These are phyloP conservation scores for Monascus ruber DNA, from an alignment of 2,329 filamentous ascomycete genomes.

Conservation along the genomic window DNA sequence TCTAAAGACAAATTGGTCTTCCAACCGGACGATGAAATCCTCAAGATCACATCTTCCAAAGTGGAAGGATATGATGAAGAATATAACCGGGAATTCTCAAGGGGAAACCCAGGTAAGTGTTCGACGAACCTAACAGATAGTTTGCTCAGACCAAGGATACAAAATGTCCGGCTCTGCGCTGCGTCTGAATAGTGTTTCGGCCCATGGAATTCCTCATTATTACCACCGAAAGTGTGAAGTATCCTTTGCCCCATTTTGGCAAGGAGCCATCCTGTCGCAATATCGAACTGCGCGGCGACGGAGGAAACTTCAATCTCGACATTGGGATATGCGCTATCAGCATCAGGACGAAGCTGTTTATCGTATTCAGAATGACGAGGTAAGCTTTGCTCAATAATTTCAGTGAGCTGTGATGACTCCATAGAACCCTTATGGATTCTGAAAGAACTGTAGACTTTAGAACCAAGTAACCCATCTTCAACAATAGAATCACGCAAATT, in stretches of 20 bases:
- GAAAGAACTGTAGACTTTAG: slow-evolving; percentile 11
- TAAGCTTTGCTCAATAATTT: slow-evolving; percentile 2
- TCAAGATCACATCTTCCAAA: slow-evolving; percentile 23
- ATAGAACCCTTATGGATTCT: slow-evolving; percentile 9
- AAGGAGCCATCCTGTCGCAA: slow-evolving; percentile 31
- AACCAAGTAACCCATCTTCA: slow-evolving; percentile 15
- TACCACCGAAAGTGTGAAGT: slow-evolving; percentile 8
- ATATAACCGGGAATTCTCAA: slow-evolving; percentile 4
- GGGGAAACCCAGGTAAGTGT: slow-evolving; percentile 20
- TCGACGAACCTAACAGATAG: slow-evolving; percentile 28
- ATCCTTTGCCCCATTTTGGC: slow-evolving; percentile 25
- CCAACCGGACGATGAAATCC: slow-evolving; percentile 15
- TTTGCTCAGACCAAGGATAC: slow-evolving; percentile 17
- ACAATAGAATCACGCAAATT: slow-evolving; percentile 11
- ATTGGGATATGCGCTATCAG: slow-evolving; percentile 3
- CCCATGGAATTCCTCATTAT: slow-evolving; percentile 4
- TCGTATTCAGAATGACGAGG: slow-evolving; percentile 2
- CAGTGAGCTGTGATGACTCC: slow-evolving; percentile 7
- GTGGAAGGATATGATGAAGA: slow-evolving; percentile 10
- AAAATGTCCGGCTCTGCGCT: slow-evolving; percentile 3
- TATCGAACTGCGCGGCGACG: slow-evolving; percentile 24
- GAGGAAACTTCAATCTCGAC: slow-evolving; percentile 23
- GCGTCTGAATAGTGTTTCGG: slow-evolving; percentile 3
- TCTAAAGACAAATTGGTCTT: slow-evolving; percentile 12
- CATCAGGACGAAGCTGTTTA: slow-evolving; percentile 1